phyloP scores from a whole-genome alignment of 1,284 basidiomycete genomes.

The Puccinia coronata region DNA sequence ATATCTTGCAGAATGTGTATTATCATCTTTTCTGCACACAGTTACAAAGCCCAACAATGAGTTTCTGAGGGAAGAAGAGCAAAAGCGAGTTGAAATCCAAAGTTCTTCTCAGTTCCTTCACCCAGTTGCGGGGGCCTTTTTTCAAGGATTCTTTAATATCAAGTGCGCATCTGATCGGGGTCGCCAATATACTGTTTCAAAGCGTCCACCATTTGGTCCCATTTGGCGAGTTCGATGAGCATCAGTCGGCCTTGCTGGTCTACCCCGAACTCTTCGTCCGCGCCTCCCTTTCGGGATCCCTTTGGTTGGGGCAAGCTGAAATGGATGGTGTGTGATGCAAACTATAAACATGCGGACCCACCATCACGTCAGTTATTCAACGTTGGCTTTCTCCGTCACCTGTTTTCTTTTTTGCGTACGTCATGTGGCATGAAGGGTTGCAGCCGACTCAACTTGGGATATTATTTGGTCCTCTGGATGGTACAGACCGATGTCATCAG shows the following conservation, averaged over 20 bases:
- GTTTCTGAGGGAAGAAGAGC: background rate
- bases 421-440: background rate
- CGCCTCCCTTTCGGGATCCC: background rate
- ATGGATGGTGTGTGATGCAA: slow-evolving; percentile 48
- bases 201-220: slow-evolving; percentile 42
- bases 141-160: background rate
- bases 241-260: slow-evolving; percentile 45
- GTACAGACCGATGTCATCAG: slow-evolving; percentile 28
- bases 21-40: no score
- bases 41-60: no score
- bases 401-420: background rate
- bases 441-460: slow-evolving; percentile 40
- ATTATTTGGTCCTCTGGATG: slow-evolving; percentile 50
- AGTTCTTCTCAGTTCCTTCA: background rate
- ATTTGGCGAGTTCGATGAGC: slow-evolving; percentile 47
- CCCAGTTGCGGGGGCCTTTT: background rate
- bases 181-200: slow-evolving; percentile 34
- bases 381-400: background rate
- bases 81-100: background rate
- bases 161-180: slow-evolving; percentile 1
- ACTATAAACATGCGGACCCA: slow-evolving; percentile 8
- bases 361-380: background rate
- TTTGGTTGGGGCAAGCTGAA: slow-evolving; percentile 30
- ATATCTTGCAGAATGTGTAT: no score
- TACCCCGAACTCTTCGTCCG: slow-evolving; percentile 30